Conservation (phyloP, 257 asterid genomes). For the Misopates orontium region DNA sequence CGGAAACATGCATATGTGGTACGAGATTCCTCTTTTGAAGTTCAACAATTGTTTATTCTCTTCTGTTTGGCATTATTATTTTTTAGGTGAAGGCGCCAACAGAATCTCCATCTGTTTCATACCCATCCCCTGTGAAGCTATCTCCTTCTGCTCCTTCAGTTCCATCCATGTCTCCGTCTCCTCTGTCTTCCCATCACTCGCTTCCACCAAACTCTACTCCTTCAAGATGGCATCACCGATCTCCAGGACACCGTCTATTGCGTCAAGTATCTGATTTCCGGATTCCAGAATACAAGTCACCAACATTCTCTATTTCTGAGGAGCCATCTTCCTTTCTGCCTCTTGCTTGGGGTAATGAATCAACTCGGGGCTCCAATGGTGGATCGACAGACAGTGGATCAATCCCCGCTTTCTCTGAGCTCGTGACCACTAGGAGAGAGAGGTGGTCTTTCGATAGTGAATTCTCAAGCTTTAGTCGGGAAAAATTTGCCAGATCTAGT, state of each 20-base stretch:
- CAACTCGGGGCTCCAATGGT: constrained; percentile 67
- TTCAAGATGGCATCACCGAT: constrained; percentile 67
- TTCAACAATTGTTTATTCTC: constrained; percentile 8
- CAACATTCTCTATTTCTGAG: constrained; percentile 73
- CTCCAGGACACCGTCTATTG: constrained; percentile 65
- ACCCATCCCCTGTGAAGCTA: constrained; percentile 62
- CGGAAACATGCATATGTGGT: background rate
- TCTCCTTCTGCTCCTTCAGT: constrained; percentile 74
- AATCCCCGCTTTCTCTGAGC: constrained; percentile 71
- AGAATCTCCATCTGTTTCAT: constrained; percentile 55
- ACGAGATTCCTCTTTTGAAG: constrained; percentile 16
- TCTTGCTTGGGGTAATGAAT: constrained; percentile 72
- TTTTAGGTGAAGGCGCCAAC: constrained; percentile 60
- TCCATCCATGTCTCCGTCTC: constrained; percentile 65
- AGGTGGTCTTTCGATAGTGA: constrained; percentile 98
- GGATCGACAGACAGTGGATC: constrained; percentile 91
- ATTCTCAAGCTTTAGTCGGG: constrained; percentile 55
- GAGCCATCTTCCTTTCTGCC: constrained; percentile 58
- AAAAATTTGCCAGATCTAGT: constrained; percentile 55
- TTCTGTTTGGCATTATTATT: background rate
- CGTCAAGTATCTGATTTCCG: constrained; percentile 79
- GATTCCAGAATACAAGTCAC: constrained; percentile 64
- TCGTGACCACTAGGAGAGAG: constrained; percentile 58
- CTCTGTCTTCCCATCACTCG: constrained; percentile 61
- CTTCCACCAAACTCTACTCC: constrained; percentile 73